Base-by-base conservation (phyloP, 345 rosid species). In the Murraya paniculata region DNA sequence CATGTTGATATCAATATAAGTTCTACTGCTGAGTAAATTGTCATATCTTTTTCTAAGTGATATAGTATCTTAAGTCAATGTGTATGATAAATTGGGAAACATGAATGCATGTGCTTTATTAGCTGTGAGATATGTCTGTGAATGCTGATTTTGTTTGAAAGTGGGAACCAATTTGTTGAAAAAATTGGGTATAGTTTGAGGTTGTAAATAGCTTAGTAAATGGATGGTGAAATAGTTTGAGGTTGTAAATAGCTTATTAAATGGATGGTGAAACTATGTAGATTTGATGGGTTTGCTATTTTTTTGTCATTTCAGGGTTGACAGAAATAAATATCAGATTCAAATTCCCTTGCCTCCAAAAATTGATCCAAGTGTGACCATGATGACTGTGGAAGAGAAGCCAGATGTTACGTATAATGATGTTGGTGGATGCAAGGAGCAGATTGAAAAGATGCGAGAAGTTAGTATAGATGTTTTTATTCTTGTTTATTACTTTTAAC, bases 311-410 rank as follows among this genome's bases (percentile, higher is more conserved):
- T 86, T 79, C 88, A 95, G 99, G 78, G 99, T 95, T n/a, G 99
- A 95, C 81, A 90, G 98, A 19, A 95, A 95, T 77, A 95, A 95
- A 75, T 95, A 95, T 85, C 99, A 96, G 86, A 96, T 96, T 71
- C 99, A 96, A 83, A 96, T 96, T 69, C 98, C 99, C 14, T 83
- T 96, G 86, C 99, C 99, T 76, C 99, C 99, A 8, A 96, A 96
- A 81, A 96, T 96, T 74, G 99, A 96, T 86, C 99, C 99, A 59
- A 96, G 99, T 81, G 99, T 96, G 68, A 96, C 99, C 60, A 96
- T 96, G 99, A 95, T 95, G 99, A 95, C 98, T 0, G 99, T 93
- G 9, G 99, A 95, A 86, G 99, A 95, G 84, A 95, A 95, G 76
- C 99, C 99, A 36, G 99, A 95, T 82, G 99, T 95, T 28, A 95